Conservation (phyloP, 208 protist genomes). For the Trichomonas tenax region DNA sequence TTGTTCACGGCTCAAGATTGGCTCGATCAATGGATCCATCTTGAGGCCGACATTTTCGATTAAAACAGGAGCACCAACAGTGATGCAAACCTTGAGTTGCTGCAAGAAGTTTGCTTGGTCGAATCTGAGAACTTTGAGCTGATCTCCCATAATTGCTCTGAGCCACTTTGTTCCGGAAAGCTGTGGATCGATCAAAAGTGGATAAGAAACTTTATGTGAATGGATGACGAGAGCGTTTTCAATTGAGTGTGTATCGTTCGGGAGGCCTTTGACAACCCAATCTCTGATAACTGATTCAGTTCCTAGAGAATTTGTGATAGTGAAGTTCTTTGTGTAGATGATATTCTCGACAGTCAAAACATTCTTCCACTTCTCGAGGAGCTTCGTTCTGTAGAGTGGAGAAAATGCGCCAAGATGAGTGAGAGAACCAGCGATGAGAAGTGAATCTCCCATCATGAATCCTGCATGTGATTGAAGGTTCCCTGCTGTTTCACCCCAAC, state of each 20-base stretch:
- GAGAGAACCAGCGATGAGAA: constrained; percentile 79
- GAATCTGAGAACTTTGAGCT: constrained; percentile 67
- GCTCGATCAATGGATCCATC: constrained; percentile 86
- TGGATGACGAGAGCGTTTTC: constrained; percentile 85
- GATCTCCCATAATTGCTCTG: constrained; percentile 66
- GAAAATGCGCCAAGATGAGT: constrained; percentile 93
- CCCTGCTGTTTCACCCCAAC: constrained; percentile 64
- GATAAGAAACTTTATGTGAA: constrained; percentile 71
- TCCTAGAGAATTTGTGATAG: constrained; percentile 72
- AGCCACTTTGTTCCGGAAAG: constrained; percentile 90
- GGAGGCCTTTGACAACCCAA: constrained; percentile 89
- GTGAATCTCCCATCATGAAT: constrained; percentile 74
- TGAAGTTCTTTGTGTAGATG: constrained; percentile 69
- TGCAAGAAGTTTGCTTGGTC: constrained; percentile 60
- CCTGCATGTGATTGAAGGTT: not conserved
- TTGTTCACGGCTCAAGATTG: constrained; percentile 68
- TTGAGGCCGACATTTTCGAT: constrained; percentile 82
- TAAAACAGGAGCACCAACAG: constrained; percentile 51
- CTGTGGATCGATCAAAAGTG: constrained; percentile 93
- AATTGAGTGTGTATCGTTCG: constrained; percentile 80
- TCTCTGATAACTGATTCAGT: constrained; percentile 62
- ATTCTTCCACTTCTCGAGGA: constrained; percentile 71
- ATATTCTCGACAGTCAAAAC: constrained; percentile 65
- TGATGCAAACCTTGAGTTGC: constrained; percentile 46
- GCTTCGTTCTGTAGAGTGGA: constrained; percentile 67